Evolutionary conservation across 768 basidiomycete species (phyloP).

Genomic region (Imleria badia): DNA sequence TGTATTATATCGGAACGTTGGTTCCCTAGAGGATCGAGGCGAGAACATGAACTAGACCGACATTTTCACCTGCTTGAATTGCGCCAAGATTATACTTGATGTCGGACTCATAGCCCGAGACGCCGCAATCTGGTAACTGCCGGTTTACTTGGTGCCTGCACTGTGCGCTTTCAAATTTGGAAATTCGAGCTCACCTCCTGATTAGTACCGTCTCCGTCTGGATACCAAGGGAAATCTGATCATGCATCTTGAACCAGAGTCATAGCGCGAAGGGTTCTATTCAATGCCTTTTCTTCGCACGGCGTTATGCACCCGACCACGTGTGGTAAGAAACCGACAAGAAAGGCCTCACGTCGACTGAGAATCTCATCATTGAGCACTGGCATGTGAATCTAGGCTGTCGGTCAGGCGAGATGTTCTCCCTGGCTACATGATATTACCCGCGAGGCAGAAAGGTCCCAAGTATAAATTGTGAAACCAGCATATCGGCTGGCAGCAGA

Average conservation of each 20-base stretch:
- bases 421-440: too few species aligned
- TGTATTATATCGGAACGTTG: too few species aligned
- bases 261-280: background rate
- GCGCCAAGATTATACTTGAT: too few species aligned
- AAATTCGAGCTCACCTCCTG: background rate
- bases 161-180: background rate
- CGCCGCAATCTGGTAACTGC: background rate
- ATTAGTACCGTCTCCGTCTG: background rate
- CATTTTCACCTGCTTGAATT: too few species aligned
- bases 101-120: too few species aligned
- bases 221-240: background rate
- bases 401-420: background rate
- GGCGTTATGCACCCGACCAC: conserved; percentile 29
- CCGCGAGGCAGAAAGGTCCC: background rate
- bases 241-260: background rate
- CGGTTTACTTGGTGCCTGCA: background rate
- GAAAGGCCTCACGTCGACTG: conserved; percentile 22
- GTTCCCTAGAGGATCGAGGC: too few species aligned
- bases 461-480: background rate
- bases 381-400: background rate
- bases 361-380: background rate
- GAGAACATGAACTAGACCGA: background rate
- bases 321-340: conserved; percentile 39
- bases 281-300: conserved; percentile 31
- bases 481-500: background rate